Evolutionary conservation across 2,329 filamentous ascomycete species (phyloP).

Genomic region (Ophiostoma ips): DNA sequence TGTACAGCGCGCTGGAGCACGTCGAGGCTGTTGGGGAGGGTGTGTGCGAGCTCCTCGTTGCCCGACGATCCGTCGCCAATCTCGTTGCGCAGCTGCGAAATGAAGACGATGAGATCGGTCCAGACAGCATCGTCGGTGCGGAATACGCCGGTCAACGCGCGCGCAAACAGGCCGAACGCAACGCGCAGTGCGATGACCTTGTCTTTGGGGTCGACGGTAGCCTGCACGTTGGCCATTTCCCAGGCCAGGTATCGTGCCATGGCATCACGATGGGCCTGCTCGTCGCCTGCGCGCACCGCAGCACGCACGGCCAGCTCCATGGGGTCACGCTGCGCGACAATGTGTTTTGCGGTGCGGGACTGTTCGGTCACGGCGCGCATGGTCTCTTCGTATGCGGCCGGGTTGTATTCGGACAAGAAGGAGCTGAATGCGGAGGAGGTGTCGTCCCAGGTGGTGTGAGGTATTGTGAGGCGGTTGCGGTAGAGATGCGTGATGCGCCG

Average conservation of each 20-base stretch:
- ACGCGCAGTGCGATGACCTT: conserved; percentile 33
- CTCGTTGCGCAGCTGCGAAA: conserved; percentile 36
- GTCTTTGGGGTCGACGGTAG: conserved; percentile 32
- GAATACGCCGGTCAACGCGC: conserved; percentile 57
- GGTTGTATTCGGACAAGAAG: conserved; percentile 59
- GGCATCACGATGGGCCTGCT: conserved; percentile 35
- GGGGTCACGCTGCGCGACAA: conserved; percentile 49
- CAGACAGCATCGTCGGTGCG: conserved; percentile 62
- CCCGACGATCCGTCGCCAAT: conserved; percentile 22
- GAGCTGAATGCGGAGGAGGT: conserved; percentile 63
- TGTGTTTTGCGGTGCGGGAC: conserved; percentile 48
- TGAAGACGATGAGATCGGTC: conserved; percentile 70
- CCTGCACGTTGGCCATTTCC: conserved; percentile 53
- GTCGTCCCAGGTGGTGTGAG: conserved; percentile 60
- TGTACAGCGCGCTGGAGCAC: conserved; percentile 69
- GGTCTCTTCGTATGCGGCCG: conserved; percentile 54
- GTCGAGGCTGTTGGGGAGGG: conserved; percentile 43
- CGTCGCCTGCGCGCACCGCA: conserved; percentile 41
- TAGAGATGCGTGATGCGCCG: conserved; percentile 56
- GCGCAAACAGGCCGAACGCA: conserved; percentile 57
- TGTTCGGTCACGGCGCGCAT: conserved; percentile 56
- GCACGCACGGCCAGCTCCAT: conserved; percentile 53
- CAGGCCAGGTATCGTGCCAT: conserved; percentile 67
- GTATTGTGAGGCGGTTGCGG: conserved; percentile 54
- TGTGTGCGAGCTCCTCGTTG: conserved; percentile 23